These are phyloP conservation scores for Magnolia kwangsiensis DNA, from an alignment of 164 flowering plant genomes.

Conservation along the genomic window DNA sequence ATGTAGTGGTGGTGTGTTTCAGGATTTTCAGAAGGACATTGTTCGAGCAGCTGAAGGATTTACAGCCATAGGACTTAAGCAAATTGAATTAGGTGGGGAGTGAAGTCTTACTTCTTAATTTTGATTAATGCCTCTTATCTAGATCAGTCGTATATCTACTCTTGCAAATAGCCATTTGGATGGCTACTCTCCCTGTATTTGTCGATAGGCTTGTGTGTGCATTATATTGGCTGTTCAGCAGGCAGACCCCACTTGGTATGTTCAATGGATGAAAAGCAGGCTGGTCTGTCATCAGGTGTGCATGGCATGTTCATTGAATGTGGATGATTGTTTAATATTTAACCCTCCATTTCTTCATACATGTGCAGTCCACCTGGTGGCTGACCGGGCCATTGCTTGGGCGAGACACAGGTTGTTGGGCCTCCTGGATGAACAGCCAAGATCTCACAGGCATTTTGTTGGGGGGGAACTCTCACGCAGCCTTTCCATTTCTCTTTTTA, in stretches of 20 bases:
- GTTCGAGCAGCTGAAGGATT: constrained; percentile 76
- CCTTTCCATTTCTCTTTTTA: background rate
- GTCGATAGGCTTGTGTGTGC: background rate
- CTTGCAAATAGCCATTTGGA: background rate
- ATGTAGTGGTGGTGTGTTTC: constrained; percentile 16
- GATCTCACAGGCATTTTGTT: too few species aligned
- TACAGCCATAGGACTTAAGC: constrained; percentile 67
- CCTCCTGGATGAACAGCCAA: too few species aligned
- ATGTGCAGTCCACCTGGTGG: too few species aligned
- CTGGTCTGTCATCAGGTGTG: too few species aligned
- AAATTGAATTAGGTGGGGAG: constrained; percentile 70
- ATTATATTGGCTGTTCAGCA: too few species aligned
- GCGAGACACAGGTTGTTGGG: too few species aligned
- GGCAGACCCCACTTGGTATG: too few species aligned
- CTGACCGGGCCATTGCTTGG: too few species aligned
- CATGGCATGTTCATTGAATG: too few species aligned
- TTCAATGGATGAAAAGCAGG: too few species aligned
- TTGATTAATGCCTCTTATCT: background rate
- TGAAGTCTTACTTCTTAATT: background rate
- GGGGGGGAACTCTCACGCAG: background rate
- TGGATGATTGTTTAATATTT: too few species aligned
- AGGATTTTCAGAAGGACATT: constrained; percentile 91
- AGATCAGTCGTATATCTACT: background rate
- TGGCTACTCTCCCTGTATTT: background rate
- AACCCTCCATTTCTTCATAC: too few species aligned